Conservation (phyloP, 345 rosid genomes). For the Ceriops zippeliana region DNA sequence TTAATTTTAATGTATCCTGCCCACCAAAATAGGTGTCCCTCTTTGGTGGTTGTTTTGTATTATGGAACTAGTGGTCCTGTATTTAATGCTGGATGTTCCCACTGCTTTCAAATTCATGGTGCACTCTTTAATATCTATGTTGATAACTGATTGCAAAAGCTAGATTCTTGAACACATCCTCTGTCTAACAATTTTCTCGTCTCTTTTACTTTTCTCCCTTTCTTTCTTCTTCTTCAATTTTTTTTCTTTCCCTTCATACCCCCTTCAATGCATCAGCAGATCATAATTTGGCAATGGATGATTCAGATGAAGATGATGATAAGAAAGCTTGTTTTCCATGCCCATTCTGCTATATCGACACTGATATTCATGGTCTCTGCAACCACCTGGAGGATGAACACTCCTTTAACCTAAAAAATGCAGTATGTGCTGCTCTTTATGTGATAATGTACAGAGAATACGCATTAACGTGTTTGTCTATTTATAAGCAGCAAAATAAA, state of each 20-base stretch:
- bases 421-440: constrained; percentile 38
- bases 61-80: background rate
- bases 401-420: constrained; percentile 55
- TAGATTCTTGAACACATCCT: constrained; percentile 6
- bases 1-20: background rate
- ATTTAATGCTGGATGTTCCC: background rate
- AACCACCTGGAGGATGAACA: constrained; percentile 56
- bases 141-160: background rate
- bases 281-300: constrained; percentile 23
- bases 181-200: background rate
- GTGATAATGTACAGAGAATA: background rate
- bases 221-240: too few relatives aligned
- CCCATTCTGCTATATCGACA: constrained; percentile 56
- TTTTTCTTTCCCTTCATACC: background rate
- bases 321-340: constrained; percentile 40
- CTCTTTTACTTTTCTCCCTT: background rate
- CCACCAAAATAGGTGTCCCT: background rate
- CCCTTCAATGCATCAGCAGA: constrained; percentile 22
- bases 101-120: background rate
- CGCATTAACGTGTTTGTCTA: background rate
- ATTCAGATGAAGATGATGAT: constrained; percentile 48
- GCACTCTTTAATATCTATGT: background rate
- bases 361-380: constrained; percentile 41
- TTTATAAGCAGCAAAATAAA: background rate
- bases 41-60: background rate